Evolutionary conservation across 495 filamentous ascomycete species (phyloP).

Genomic region (Bacidia gigantensis): DNA sequence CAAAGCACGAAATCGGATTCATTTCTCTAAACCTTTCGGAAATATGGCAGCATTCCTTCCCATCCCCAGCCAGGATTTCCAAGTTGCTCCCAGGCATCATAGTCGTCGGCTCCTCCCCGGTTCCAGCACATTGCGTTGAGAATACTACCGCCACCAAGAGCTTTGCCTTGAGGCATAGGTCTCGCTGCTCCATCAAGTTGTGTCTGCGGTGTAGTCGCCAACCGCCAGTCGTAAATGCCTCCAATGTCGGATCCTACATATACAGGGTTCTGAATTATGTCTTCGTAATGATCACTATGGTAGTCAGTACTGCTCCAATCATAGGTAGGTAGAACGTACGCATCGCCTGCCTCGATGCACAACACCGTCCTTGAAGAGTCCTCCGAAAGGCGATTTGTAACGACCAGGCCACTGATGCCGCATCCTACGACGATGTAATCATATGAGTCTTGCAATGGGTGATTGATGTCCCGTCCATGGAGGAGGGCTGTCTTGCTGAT

Average conservation of each 20-base stretch:
- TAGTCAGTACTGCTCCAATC: background rate
- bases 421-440: constrained; percentile 24
- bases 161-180: constrained; percentile 22
- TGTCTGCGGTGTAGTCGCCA: constrained; percentile 19
- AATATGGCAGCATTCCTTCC: constrained; percentile 43
- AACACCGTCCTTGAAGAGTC: constrained; percentile 19
- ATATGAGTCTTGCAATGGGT: constrained; percentile 17
- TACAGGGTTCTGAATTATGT: constrained; percentile 19
- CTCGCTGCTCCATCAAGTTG: constrained; percentile 21
- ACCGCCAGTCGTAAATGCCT: constrained; percentile 21
- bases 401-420: constrained; percentile 24
- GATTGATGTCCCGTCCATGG: constrained; percentile 16
- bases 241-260: constrained; percentile 22
- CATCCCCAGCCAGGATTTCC: constrained; percentile 56
- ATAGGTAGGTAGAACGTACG: constrained; percentile 11
- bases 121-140: constrained; percentile 27
- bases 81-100: constrained; percentile 43
- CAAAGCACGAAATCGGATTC: background rate
- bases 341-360: constrained; percentile 22
- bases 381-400: constrained; percentile 23
- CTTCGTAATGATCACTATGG: constrained; percentile 20
- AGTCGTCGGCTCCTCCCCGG: constrained; percentile 28
- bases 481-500: constrained; percentile 1
- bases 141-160: constrained; percentile 23
- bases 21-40: constrained; percentile 24